A percentile compares a stretch with the other conserved stretches of the same genome.
Conservation (phyloP, 2,329 filamentous ascomycete genomes). For the Aotearoamyces nothofagi region DNA sequence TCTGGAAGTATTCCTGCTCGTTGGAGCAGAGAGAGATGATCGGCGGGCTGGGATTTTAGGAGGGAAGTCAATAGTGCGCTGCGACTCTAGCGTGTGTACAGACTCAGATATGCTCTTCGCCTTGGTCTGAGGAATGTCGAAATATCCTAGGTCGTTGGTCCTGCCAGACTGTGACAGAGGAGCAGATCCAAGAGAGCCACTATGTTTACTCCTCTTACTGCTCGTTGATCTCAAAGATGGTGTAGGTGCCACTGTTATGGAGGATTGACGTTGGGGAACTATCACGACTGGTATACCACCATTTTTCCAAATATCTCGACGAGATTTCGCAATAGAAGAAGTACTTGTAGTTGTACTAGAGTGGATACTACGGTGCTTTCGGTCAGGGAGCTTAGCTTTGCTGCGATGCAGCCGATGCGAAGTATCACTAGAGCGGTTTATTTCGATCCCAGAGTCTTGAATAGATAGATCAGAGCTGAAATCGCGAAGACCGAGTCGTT, state of each 20-base stretch:
- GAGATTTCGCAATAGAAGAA: slow-evolving; percentile 34
- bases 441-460: slow-evolving; percentile 26
- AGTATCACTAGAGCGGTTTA: slow-evolving; percentile 17
- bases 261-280: slow-evolving; percentile 39
- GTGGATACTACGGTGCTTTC: slow-evolving; percentile 23
- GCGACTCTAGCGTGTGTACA: slow-evolving; percentile 12
- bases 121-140: slow-evolving; percentile 22
- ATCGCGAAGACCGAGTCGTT: slow-evolving; percentile 34
- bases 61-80: slow-evolving; percentile 44
- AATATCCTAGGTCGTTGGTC: slow-evolving; percentile 27
- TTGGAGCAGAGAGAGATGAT: slow-evolving; percentile 47
- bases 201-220: slow-evolving; percentile 37
- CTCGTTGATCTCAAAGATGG: slow-evolving; percentile 46
- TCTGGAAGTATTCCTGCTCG: slow-evolving; percentile 39
- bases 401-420: slow-evolving; percentile 13
- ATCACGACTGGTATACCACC: slow-evolving; percentile 48
- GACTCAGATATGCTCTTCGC: slow-evolving; percentile 17
- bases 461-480: slow-evolving; percentile 20
- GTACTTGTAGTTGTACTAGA: slow-evolving; percentile 34
- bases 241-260: slow-evolving; percentile 29
- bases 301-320: slow-evolving; percentile 41
- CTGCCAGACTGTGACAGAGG: slow-evolving; percentile 26
- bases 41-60: slow-evolving; percentile 39
- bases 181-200: slow-evolving; percentile 34
- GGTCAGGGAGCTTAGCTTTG: slow-evolving; percentile 10